Conservation (phyloP, 2,329 filamentous ascomycete genomes). For the Phyllosticta ampelicida region DNA sequence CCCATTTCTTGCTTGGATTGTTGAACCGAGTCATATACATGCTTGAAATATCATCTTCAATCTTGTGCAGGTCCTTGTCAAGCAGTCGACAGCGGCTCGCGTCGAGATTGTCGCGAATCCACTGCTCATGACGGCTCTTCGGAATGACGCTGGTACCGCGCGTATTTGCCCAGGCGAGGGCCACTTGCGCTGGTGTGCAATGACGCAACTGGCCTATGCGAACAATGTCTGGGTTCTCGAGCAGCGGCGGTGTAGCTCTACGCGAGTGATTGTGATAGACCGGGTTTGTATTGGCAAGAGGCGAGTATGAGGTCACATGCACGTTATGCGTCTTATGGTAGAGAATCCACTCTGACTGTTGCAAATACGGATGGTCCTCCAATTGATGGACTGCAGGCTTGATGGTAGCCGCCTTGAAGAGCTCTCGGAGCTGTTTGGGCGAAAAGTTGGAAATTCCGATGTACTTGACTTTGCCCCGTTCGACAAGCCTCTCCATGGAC, state of each 20-base stretch:
- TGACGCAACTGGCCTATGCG: constrained; percentile 31
- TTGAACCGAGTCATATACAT: constrained; percentile 27
- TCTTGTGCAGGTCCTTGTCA: constrained; percentile 26
- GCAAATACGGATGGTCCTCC: constrained; percentile 64
- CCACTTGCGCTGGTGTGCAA: constrained; percentile 34
- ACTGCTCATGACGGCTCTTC: constrained; percentile 35
- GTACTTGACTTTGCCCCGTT: constrained; percentile 51
- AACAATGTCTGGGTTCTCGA: constrained; percentile 33
- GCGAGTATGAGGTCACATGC: constrained; percentile 42
- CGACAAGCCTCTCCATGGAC: constrained; percentile 51
- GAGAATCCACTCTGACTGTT: constrained; percentile 42
- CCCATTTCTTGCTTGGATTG: constrained; percentile 31
- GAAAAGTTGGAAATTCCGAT: constrained; percentile 74
- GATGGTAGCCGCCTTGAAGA: constrained; percentile 48
- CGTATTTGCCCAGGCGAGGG: constrained; percentile 40
- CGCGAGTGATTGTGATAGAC: constrained; percentile 23
- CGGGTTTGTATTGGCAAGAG: constrained; percentile 38
- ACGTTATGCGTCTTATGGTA: constrained; percentile 42
- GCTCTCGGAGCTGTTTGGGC: constrained; percentile 37
- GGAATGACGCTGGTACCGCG: constrained; percentile 35
- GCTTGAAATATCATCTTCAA: constrained; percentile 22
- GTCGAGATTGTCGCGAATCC: constrained; percentile 36
- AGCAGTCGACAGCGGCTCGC: constrained; percentile 25
- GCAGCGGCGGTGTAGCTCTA: constrained; percentile 19
- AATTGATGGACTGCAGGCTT: constrained; percentile 68